Evolutionary conservation across 164 flowering plant species (phyloP).

Genomic region (Vitis amurensis): DNA sequence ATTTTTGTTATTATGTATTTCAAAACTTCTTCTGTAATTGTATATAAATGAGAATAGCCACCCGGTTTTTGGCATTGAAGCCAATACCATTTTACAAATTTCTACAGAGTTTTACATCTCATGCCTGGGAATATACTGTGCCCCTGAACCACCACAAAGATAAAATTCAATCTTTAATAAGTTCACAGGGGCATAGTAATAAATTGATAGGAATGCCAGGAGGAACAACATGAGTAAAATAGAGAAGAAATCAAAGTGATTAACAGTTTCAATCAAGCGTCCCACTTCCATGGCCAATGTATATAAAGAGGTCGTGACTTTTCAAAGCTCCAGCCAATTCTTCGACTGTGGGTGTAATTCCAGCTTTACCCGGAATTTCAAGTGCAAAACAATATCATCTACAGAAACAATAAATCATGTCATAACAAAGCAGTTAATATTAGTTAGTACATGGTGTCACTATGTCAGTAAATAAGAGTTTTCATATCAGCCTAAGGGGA

Average conservation of each 20-base stretch:
- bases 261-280: slow-evolving; percentile 19
- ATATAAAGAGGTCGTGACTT: slow-evolving; percentile 81
- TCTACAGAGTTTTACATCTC: no score
- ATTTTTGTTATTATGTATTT: no score
- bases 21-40: no score
- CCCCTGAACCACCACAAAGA: slow-evolving; percentile 45
- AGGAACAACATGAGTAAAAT: background rate
- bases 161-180: background rate
- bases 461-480: no score
- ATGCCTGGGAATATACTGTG: slow-evolving; percentile 66
- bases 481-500: no score
- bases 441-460: no score
- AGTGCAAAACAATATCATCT: background rate
- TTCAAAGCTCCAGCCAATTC: slow-evolving; percentile 69
- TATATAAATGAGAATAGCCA: no score
- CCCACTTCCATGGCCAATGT: slow-evolving; percentile 99
- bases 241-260: background rate
- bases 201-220: background rate
- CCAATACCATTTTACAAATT: no score
- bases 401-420: background rate
- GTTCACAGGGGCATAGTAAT: no score
- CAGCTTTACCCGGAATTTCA: slow-evolving; percentile 72
- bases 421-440: background rate
- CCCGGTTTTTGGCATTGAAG: no score
- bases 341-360: slow-evolving; percentile 64